Base-by-base conservation (phyloP, 2,329 filamentous ascomycete genomes). In the Scedosporium dehoogii region DNA sequence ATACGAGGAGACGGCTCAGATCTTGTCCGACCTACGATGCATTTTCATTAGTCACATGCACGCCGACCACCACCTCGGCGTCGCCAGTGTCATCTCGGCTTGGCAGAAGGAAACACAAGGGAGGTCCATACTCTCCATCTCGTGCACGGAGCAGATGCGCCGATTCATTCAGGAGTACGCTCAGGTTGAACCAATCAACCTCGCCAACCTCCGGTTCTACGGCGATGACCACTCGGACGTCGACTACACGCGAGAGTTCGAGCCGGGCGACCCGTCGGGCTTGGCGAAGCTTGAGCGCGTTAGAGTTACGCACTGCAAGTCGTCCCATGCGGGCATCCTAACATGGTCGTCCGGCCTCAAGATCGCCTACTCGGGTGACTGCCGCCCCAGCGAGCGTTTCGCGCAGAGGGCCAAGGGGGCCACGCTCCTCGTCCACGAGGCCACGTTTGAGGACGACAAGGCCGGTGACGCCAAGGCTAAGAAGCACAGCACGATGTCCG, bases 1-100 rank as follows among this genome's bases (percentile, higher is more conserved):
- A 5, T 76, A 80, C 0, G 79, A 85, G 4, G 82, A 90, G 66
- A 77, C 93, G 3, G 78, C 78, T 29, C 79, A 86, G n/a, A 80
- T 96, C 12, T 78, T 99, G n/a, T 81, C 79, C 64, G 86, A 96
- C 65, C 79, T 99, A 53, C 88, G 87, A 61, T 84, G 86, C 67
- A 87, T 99, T 65, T 96, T 91, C 85, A 94, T 99, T 74, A 96
- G 91, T 73, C 94, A 99, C 75, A 79, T 96, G 65, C 94, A 99
- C 73, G 94, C 94, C 4, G 94, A 99, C 75, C 94, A 99, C 74
- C 94, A 97, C 71, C 82, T 99, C 21, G 94, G 94, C 29, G 90
- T 86, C 1, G 81, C 85, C n/a, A 84, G 86, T 5, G 78, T 97
- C n/a, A 85, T 97, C 69, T 87, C 84, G 69, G 90, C 89, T 5